Conservation (phyloP, 1,284 basidiomycete species). For the Coriolopsis trogii region DNA sequence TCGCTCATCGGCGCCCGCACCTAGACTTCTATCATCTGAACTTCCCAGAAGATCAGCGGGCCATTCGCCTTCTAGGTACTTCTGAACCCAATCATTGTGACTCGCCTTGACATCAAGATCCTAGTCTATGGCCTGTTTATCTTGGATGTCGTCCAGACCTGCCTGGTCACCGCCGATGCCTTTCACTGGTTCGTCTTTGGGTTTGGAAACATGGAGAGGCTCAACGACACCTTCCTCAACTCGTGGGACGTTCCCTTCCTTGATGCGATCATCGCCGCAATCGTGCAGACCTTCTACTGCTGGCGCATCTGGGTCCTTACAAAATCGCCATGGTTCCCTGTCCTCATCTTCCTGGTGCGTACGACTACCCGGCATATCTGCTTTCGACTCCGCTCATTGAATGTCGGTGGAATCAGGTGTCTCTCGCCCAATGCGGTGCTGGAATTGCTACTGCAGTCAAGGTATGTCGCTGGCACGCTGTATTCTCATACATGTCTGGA, state of each 20-base stretch:
- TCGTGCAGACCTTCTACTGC: not conserved
- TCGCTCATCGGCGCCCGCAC: not conserved
- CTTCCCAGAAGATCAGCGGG: not conserved
- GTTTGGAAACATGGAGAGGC: not conserved
- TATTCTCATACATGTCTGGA: not conserved
- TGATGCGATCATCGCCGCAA: not conserved
- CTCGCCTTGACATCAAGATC: not conserved
- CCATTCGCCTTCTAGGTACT: not conserved
- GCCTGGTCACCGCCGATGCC: not conserved
- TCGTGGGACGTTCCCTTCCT: not conserved
- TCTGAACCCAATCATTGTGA: not conserved
- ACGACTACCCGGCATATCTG: too few relatives aligned
- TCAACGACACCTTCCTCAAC: constrained; percentile 1
- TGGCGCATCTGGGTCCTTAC: not conserved
- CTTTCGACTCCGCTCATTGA: not conserved
- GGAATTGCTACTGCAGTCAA: not conserved
- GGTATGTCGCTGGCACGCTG: not conserved
- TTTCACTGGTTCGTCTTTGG: constrained; percentile 1
- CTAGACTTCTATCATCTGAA: not conserved
- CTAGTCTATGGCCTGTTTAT: not conserved
- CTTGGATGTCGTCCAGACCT: not conserved
- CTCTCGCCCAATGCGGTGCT: not conserved
- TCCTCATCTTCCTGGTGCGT: not conserved
- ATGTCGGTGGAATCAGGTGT: not conserved
- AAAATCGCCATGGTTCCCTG: not conserved